These are phyloP conservation scores for Myxozyma lipomycoides DNA, from an alignment of 805 yeast genomes.

Conservation along the genomic window DNA sequence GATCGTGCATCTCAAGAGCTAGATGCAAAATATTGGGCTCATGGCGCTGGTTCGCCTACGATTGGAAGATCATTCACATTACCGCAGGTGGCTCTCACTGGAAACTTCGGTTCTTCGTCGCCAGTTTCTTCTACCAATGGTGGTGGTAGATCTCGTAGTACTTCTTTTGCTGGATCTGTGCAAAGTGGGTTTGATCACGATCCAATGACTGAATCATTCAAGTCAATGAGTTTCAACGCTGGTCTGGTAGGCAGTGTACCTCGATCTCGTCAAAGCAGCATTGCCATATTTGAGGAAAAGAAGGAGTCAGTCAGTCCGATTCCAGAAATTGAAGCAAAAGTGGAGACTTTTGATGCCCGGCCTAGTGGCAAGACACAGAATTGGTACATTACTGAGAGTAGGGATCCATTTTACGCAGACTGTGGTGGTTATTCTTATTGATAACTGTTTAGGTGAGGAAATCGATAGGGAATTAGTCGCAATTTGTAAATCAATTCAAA, in stretches of 20 bases:
- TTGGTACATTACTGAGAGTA: not conserved
- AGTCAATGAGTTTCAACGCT: constrained; percentile 6
- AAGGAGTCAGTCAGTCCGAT: not conserved
- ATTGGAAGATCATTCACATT: constrained; percentile 9
- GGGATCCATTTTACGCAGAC: not conserved
- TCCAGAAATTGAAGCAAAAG: not conserved
- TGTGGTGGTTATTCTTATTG: too few relatives aligned
- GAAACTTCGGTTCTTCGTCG: not conserved
- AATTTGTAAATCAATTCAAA: constrained; percentile 39
- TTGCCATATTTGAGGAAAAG: not conserved
- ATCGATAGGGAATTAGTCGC: constrained; percentile 34
- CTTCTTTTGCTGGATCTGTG: not conserved
- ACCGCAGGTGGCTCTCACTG: not conserved
- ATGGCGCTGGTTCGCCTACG: constrained; percentile 10
- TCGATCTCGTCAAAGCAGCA: not conserved
- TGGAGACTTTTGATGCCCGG: not conserved
- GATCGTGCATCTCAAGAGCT: constrained; percentile 21
- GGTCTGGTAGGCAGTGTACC: not conserved
- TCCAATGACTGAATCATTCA: constrained; percentile 12
- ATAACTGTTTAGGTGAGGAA: constrained; percentile 22
- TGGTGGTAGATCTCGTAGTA: not conserved
- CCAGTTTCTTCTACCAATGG: not conserved
- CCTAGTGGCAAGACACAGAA: not conserved
- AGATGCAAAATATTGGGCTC: constrained; percentile 28
- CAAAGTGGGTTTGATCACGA: not conserved